Evolutionary conservation across 2,329 filamentous ascomycete genomes (phyloP).

Genomic region (Fusarium devonianum): DNA sequence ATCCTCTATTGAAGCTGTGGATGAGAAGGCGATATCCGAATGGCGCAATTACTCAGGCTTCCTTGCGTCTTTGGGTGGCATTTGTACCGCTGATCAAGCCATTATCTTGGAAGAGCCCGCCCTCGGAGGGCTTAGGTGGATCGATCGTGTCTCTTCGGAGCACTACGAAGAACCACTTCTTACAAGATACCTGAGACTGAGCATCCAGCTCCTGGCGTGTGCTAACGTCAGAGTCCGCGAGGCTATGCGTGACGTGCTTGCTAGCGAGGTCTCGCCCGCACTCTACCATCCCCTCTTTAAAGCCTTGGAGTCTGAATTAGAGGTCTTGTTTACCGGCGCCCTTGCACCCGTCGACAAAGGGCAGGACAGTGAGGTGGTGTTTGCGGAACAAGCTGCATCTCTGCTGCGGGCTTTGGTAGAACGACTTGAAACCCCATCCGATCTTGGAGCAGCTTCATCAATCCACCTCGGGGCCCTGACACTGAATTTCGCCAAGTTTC

Average conservation of each 20-base stretch:
- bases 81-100: slow-evolving; percentile 68
- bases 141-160: slow-evolving; percentile 66
- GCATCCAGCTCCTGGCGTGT: slow-evolving; percentile 70
- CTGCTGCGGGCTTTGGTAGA: slow-evolving; percentile 70
- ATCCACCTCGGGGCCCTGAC: slow-evolving; percentile 70
- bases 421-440: slow-evolving; percentile 67
- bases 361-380: slow-evolving; percentile 68
- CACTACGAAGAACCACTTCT: slow-evolving; percentile 67
- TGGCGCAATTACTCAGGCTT: slow-evolving; percentile 76
- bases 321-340: slow-evolving; percentile 66
- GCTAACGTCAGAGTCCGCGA: slow-evolving; percentile 70
- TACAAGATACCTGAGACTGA: slow-evolving; percentile 66
- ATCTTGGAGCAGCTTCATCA: slow-evolving; percentile 67
- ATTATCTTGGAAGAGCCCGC: slow-evolving; percentile 64
- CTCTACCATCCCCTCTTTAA: slow-evolving; percentile 70
- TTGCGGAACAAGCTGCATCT: slow-evolving; percentile 72
- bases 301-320: slow-evolving; percentile 70
- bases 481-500: slow-evolving; percentile 71
- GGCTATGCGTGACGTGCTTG: slow-evolving; percentile 70
- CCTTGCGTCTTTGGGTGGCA: slow-evolving; percentile 70
- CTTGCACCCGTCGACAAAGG: slow-evolving; percentile 59
- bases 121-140: slow-evolving; percentile 67
- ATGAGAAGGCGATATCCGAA: slow-evolving; percentile 65
- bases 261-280: slow-evolving; percentile 67
- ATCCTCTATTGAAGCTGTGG: slow-evolving; percentile 57